Conservation (phyloP, 1,139 yeast genomes). For the Yamadazyma friedrichii region DNA sequence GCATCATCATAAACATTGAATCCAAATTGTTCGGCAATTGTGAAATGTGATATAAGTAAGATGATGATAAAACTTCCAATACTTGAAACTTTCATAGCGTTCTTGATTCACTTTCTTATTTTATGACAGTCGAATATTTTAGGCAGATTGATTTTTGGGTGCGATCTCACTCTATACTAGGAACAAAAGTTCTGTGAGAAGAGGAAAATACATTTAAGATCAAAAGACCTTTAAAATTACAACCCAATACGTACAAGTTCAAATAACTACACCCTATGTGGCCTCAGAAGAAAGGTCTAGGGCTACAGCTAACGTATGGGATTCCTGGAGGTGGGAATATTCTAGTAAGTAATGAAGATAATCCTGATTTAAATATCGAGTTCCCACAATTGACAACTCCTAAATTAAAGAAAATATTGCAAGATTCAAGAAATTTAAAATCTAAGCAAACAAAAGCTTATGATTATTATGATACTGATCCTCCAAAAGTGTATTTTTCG, state of each 20-base stretch:
- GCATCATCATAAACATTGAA: constrained; percentile 7
- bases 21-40: constrained; percentile 3
- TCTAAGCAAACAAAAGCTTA: constrained; percentile 8
- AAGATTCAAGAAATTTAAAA: constrained; percentile 3
- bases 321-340: constrained; percentile 29
- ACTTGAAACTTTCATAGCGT: not conserved
- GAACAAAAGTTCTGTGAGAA: no score
- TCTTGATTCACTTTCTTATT: no score
- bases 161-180: not conserved
- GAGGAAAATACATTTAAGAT: no score
- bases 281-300: constrained; percentile 42
- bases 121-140: no score
- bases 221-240: no score
- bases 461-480: constrained; percentile 2
- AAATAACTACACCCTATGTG: constrained; percentile 27
- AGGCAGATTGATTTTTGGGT: no score
- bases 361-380: constrained; percentile 2
- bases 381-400: constrained; percentile 7
- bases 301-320: constrained; percentile 41
- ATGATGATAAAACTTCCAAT: not conserved
- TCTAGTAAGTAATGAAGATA: constrained; percentile 4
- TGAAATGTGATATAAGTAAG: not conserved
- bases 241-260: not conserved
- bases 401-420: constrained; percentile 6
- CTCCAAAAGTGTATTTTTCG: not conserved